Evolutionary conservation across 345 rosid species (phyloP), one percentile per base, ranked within the genome.

Genomic region (Syzygium jambos): DNA sequence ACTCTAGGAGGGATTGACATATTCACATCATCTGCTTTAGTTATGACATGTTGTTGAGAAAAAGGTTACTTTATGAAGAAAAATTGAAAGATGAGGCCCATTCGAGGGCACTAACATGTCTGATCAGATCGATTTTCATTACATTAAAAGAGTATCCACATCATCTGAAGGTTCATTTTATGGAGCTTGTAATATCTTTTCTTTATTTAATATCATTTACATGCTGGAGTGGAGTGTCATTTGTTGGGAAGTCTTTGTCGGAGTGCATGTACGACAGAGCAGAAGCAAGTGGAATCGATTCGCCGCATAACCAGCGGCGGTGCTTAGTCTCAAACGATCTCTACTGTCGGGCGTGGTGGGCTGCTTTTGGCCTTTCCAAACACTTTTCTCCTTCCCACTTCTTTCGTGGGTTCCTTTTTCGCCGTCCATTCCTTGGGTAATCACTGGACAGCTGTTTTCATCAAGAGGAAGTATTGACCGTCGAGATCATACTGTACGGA

Each of bases 271-370:
- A 3, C 7, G 73, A n/a, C 73, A 61, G 9, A 57, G 14, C 73
- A 61, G 9, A 43, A 57, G 53, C n/a, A 29, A 43, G 77, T 85
- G 87, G 87, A 59, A 57, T 85, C 87, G 78, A 13, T 59, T 85
- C 87, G 54, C 87, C 78, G 87, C 87, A 59, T 59, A 85, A 56
- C 23, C 30, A 85, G 61, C 86, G 86, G 86, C 52, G 52, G 19
- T 38, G 77, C 29, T n/a, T 55, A n/a, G 73, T n/a, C 73, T 43
- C 14, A n/a, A 13, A 30, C 73, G 29, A n/a, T 16, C 19, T 14
- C 73, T 7, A 61, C 6, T n/a, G 9, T 43, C 46, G 46, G 46
- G 46, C 19, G n/a, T n/a, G 38, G 38, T 61, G 5, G 38, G 73
- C 73, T 61, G 73, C 73, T 14, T 61, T 53, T 61, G n/a, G 30